Evolutionary conservation across 1,284 basidiomycete genomes (phyloP), one percentile per base, ranked within the genome.

Genomic region (Coriolopsis trogii): DNA sequence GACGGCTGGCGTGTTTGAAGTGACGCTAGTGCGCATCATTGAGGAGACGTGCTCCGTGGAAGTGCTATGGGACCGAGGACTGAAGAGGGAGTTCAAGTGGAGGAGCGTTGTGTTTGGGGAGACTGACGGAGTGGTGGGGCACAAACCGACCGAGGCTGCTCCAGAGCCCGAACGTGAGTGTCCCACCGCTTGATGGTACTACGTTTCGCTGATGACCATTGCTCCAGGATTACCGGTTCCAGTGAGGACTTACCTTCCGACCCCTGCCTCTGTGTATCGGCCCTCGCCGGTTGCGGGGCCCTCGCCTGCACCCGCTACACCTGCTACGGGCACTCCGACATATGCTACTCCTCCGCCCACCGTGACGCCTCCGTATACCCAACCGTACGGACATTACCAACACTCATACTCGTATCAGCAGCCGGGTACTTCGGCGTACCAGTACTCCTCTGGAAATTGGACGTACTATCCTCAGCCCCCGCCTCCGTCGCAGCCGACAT

Each of bases 41-140:
- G 86, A 89, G 56, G 84, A 84, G 53, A 78, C 75, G 2, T 74
- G 79, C 44, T 82, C 81, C 9, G 83, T 93, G 1, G 84, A 89
- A 62, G 90, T 94, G n/a, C 67, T 89, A 1, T 91, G 89, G 87
- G 89, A 90, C 62, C 76, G 82, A 26, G 85, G 78, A 8, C 34
- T 81, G 31, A 85, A 81, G 68, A 75, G 81, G 48, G 87, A 89
- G 64, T 89, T 91, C 65, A 90, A 88, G 65, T 91, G 89, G 89
- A 80, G 82, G 18, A 86, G 82, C 60, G 81, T 91, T 16, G 77
- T 91, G 15, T 87, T 88, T 51, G 87, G 86, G 4, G 68, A 67
- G 36, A 68, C 63, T 7, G 73, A 73, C 9, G 63, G 53, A 6
- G 61, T 77, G 39, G 77, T 88, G 13, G 78, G 78, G 45, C 84